Base-by-base conservation (phyloP, 1,284 basidiomycete species). In the Sanguinoderma infundibulare region DNA sequence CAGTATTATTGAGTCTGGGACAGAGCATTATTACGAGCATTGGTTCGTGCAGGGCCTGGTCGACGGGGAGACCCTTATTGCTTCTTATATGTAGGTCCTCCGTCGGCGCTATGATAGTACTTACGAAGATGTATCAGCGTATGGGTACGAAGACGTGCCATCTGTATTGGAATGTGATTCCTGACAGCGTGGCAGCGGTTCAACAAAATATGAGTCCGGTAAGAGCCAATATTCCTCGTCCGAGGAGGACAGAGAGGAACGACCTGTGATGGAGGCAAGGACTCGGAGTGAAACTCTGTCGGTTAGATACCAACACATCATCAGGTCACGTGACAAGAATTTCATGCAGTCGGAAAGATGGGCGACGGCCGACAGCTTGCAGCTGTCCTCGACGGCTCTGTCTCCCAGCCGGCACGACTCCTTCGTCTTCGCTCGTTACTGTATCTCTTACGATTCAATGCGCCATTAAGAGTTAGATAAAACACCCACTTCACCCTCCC, bases 1-100 rank as follows among this genome's bases (percentile, higher is more conserved):
- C 3, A 60, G 46, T 24, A 70, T 76, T n/a, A 72, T 84, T 36
- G 64, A 69, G 12, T 71, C 72, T 15, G 81, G 77, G 22, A 79
- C 78, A 24, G 80, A 83, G 62, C 71, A 74, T 8, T 70, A 72
- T 34, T 87, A 87, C 67, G 70, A 69, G 38, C 72, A 75, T 32
- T 81, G 77, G 65, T 88, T 87, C 68, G 66, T 74, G 61, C 70
- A 73, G 32, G 85, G 85, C 2, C 70, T 86, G 32, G 64, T 60
- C 51, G 80, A 82, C 55, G 82, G 77, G 30, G 81, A 80, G 67
- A 65, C 60, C 3, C 52, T 69, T 20, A 65, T 77, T 49, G 57
- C 30, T n/a, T n/a, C 17, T 55, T 64, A 7, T 59, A 46, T 55
- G 15, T 34, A 35, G 14, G 17, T n/a, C 5, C 40, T 42, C 7